Percentiles rank a stretch among this genome's conserved stretches.
These are phyloP conservation scores for Jatropha podagrica DNA, from an alignment of 441 rosid genomes.

Conservation along the genomic window DNA sequence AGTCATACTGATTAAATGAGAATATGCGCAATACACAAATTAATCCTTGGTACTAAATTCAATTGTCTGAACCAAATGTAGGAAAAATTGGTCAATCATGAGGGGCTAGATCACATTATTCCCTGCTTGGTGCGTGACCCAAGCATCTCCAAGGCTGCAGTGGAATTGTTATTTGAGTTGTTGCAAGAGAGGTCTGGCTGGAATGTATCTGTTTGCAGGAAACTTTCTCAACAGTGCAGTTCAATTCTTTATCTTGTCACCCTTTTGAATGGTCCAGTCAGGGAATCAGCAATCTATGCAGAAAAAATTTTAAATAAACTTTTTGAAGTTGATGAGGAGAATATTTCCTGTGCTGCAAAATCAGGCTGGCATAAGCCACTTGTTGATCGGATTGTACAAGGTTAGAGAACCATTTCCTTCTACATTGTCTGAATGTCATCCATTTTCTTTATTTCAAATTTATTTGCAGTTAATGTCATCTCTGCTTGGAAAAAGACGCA, in stretches of 20 bases:
- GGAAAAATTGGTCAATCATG: constrained; percentile 49
- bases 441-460: neutral
- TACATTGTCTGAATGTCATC: constrained; percentile 1
- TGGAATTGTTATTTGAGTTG: constrained; percentile 56
- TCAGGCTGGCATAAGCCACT: constrained; percentile 72
- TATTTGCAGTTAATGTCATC: neutral
- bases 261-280: constrained; percentile 48
- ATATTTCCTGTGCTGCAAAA: constrained; percentile 49
- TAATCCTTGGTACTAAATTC: neutral
- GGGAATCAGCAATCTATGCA: constrained; percentile 50
- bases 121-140: constrained; percentile 55
- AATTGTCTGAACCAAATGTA: constrained; percentile 23
- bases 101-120: constrained; percentile 55
- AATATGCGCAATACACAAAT: neutral
- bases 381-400: constrained; percentile 49
- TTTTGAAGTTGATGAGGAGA: constrained; percentile 56
- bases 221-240: constrained; percentile 52
- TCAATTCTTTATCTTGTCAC: constrained; percentile 59
- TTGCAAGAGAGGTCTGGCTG: constrained; percentile 61
- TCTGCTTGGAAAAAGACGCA: constrained; percentile 3
- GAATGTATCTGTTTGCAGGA: constrained; percentile 48
- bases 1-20: neutral
- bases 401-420: constrained; percentile 33
- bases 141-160: constrained; percentile 53
- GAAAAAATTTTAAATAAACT: constrained; percentile 51